Evolutionary conservation across 2,329 filamentous ascomycete genomes (phyloP).

Genomic region (Trichoderma koningiopsis): DNA sequence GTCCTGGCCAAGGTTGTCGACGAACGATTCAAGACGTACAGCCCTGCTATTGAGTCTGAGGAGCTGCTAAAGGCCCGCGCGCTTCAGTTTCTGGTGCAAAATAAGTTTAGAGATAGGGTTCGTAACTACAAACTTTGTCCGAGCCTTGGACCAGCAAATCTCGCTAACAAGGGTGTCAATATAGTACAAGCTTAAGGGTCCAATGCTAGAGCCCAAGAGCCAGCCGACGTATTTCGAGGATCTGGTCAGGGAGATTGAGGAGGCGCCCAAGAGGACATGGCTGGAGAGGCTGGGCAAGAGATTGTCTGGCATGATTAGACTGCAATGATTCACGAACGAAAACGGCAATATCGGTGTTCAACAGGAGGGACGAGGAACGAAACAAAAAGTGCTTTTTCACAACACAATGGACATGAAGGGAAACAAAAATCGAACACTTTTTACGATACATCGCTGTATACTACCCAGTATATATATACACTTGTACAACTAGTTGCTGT

Average conservation of each 20-base stretch:
- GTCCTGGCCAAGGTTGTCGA: conserved; percentile 48
- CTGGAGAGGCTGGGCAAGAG: conserved; percentile 55
- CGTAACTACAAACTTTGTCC: conserved; percentile 27
- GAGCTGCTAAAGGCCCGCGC: conserved; percentile 62
- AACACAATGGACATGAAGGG: conserved; percentile 40
- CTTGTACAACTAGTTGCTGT: conserved; percentile 22
- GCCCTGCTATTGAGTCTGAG: conserved; percentile 46
- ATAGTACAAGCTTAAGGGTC: conserved; percentile 48
- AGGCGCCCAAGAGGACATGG: conserved; percentile 60
- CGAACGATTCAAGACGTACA: conserved; percentile 40
- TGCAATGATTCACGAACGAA: conserved; percentile 45
- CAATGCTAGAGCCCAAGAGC: conserved; percentile 59
- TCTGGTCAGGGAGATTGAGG: conserved; percentile 63
- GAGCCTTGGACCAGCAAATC: neutral
- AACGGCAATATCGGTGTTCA: neutral
- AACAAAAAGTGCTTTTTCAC: neutral
- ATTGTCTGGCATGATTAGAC: conserved; percentile 61
- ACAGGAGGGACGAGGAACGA: neutral
- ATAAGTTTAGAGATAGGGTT: conserved; percentile 61
- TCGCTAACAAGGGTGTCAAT: conserved; percentile 21
- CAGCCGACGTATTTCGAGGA: conserved; percentile 67
- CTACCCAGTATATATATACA: conserved; percentile 32
- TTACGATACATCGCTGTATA: conserved; percentile 27
- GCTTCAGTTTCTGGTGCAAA: conserved; percentile 59
- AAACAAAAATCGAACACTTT: conserved; percentile 33